Base-by-base conservation (phyloP, 345 rosid species). In the Eucalyptus tenuipes region DNA sequence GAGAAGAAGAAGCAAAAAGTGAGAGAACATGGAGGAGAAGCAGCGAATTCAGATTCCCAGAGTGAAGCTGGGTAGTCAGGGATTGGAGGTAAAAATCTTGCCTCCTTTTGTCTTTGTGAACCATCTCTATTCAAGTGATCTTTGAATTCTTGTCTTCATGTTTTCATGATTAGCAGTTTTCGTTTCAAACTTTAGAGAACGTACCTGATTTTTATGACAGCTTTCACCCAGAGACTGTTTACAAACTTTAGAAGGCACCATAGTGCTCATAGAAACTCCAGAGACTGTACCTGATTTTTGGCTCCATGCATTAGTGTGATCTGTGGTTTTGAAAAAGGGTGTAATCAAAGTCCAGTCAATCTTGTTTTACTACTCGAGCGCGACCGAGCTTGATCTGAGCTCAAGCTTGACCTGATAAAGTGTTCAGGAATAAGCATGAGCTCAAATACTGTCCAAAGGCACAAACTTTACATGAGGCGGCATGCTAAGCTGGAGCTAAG, bases 51-150 rank as follows among this genome's bases (percentile, higher is more conserved):
- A 85, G 49, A 59, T 91, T 20, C 91, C 93, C 16, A 90, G 84
- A 40, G 93, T 92, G 87, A 93, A 91, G 89, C 87, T 93, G 87
- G 95, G 94, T 3, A 89, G 88, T 86, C 92, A 91, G 44, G 96
- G 93, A 18, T 53, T 93, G 71, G 93, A 93, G 92, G 94, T 91
- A 89, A 85, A 31, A 17, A 6, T 13, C 18, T 75, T 7, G 44
- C 49, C 86, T 81, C 12, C 61, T 27, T 20, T 33, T 49, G 20
- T 50, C 17, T 24, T 37, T 52, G 79, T 16, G n/a, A 25, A 48
- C 33, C 10, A 12, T 45, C 4, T n/a, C 7, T 87, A 15, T 37
- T 29, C 24, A 17, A 75, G 4, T 24, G 86, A 24, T 24, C 52
- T 7, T 24, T 6, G 52, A 42, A 13, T 13, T 84, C n/a, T 84